Conservation (phyloP, 2,329 filamentous ascomycete species). For the Reticulascus tulasneorum region DNA sequence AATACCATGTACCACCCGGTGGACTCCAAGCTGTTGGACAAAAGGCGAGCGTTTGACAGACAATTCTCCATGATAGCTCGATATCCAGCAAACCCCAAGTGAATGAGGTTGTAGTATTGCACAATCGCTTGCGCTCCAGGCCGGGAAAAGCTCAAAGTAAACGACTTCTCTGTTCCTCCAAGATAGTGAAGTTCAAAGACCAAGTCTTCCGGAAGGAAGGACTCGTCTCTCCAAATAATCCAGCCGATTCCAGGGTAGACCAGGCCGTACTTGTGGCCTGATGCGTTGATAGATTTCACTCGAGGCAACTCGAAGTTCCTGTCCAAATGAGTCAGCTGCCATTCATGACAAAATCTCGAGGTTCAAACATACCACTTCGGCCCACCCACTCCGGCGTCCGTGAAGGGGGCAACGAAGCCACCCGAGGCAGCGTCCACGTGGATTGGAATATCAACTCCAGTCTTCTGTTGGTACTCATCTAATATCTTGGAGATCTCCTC, state of each 20-base stretch:
- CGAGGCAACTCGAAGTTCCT: slow-evolving; percentile 58
- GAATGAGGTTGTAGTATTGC: slow-evolving; percentile 71
- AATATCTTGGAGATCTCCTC: slow-evolving; percentile 63
- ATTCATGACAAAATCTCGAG: neutral
- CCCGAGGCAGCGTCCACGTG: slow-evolving; percentile 61
- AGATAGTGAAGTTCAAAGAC: slow-evolving; percentile 69
- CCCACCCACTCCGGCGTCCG: slow-evolving; percentile 49
- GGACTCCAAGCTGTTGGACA: slow-evolving; percentile 60
- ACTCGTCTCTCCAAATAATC: slow-evolving; percentile 66
- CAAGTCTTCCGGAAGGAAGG: slow-evolving; percentile 61
- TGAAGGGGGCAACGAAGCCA: slow-evolving; percentile 60
- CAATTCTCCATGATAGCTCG: slow-evolving; percentile 63
- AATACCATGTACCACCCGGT: slow-evolving; percentile 64
- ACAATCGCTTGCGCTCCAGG: slow-evolving; percentile 66
- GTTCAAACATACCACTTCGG: slow-evolving; percentile 48
- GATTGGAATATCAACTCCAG: slow-evolving; percentile 63
- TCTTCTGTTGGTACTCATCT: slow-evolving; percentile 58
- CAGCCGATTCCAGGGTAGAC: slow-evolving; percentile 67
- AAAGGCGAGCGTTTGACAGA: slow-evolving; percentile 58
- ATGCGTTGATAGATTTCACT: slow-evolving; percentile 64
- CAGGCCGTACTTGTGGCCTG: slow-evolving; percentile 58
- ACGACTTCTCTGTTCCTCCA: slow-evolving; percentile 65
- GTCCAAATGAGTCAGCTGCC: too few relatives aligned
- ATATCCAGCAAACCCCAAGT: slow-evolving; percentile 65
- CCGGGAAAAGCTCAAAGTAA: slow-evolving; percentile 69